phyloP scores from a whole-genome alignment of 495 filamentous ascomycete species.

The Neurospora sp. region DNA sequence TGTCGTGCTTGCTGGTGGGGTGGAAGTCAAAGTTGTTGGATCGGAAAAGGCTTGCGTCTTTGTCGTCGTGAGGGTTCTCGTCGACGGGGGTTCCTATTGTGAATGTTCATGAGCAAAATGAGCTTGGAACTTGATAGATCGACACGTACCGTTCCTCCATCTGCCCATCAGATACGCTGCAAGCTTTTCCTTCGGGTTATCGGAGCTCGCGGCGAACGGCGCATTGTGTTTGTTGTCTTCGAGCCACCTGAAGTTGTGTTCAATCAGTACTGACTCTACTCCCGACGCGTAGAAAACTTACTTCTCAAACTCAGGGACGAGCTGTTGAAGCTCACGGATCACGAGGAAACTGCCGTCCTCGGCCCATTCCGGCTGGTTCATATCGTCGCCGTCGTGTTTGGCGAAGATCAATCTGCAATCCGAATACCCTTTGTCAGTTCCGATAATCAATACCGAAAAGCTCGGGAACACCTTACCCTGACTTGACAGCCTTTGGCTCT shows the following conservation, averaged over 20 bases:
- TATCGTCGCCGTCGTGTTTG: neutral
- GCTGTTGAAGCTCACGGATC: neutral
- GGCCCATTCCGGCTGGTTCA: neutral
- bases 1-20: neutral
- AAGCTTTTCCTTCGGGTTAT: neutral
- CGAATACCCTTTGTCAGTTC: neutral
- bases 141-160: neutral
- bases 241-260: neutral
- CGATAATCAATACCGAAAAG: neutral
- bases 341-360: slow-evolving; percentile 2
- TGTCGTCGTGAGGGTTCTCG: neutral
- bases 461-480: neutral
- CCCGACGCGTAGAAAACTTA: neutral
- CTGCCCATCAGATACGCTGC: slow-evolving; percentile 1
- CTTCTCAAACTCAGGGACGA: neutral
- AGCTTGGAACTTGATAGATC: neutral
- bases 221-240: neutral
- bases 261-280: neutral
- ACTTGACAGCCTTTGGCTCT: neutral
- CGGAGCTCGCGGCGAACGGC: neutral
- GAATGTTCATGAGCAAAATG: neutral
- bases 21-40: neutral
- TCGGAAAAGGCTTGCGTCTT: neutral
- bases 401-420: neutral
- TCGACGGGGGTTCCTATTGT: neutral